These are phyloP conservation scores for Baeospora myosura DNA, from an alignment of 1,284 basidiomycete species.

Conservation along the genomic window DNA sequence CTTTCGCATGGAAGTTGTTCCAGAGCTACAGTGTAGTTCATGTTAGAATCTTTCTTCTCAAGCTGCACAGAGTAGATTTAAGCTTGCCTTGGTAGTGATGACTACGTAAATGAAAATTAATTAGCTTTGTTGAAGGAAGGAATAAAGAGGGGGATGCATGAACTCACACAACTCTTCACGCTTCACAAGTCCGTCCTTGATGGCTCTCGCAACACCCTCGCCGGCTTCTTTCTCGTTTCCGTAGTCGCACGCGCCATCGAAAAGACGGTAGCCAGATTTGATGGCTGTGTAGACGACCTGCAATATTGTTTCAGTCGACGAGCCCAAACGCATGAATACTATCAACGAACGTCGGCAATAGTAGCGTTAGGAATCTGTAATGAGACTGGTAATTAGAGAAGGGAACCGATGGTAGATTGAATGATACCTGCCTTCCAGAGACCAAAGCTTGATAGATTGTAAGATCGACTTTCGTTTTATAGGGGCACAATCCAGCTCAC, in stretches of 20 bases:
- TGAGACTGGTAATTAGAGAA: conserved; percentile 8
- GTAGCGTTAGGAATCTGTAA: conserved; percentile 46
- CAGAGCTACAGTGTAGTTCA: conserved; percentile 45
- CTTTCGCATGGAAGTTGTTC: conserved; percentile 74
- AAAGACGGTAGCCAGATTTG: conserved; percentile 71
- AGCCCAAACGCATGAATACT: not conserved
- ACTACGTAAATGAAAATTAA: conserved; percentile 35
- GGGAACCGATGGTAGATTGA: not conserved
- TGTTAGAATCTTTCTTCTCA: not conserved
- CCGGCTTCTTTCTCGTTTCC: conserved; percentile 88
- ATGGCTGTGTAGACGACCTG: conserved; percentile 66
- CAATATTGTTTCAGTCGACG: not conserved
- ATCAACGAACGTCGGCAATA: conserved; percentile 49
- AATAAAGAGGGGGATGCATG: conserved; percentile 8
- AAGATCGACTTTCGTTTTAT: conserved; percentile 5
- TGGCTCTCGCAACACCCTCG: conserved; percentile 62
- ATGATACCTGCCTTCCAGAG: conserved; percentile 52
- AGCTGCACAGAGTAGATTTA: conserved; percentile 3
- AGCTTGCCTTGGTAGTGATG: conserved; percentile 58
- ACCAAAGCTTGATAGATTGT: conserved; percentile 41
- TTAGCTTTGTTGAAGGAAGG: not conserved
- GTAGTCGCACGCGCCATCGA: conserved; percentile 79
- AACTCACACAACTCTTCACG: conserved; percentile 71
- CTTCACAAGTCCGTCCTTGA: conserved; percentile 67
- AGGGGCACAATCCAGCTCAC: conserved; percentile 27